Conservation (phyloP, 345 rosid genomes). For the Linum tenue region DNA sequence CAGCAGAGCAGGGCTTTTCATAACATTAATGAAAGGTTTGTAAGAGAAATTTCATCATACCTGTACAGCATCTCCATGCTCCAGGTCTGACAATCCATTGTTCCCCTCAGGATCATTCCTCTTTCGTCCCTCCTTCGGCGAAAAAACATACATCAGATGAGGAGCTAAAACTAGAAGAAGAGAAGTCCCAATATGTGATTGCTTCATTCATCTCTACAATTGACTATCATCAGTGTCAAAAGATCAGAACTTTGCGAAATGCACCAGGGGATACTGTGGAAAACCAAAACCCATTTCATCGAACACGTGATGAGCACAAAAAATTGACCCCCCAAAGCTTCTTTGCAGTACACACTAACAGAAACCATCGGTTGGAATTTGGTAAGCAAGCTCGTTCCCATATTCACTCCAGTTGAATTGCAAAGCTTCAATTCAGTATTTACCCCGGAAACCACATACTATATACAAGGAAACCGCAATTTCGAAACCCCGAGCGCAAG, state of each 20-base stretch:
- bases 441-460: not conserved
- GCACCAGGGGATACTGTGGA: not conserved
- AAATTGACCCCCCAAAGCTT: not conserved
- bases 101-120: not conserved
- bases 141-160: not conserved
- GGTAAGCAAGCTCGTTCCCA: too few species aligned
- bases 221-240: too few species aligned
- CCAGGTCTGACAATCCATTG: conserved; percentile 32
- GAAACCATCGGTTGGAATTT: not conserved
- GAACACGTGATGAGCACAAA: not conserved
- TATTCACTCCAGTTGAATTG: not conserved
- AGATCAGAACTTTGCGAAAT: not conserved
- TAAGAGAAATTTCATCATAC: conserved; percentile 21
- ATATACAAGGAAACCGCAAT: not conserved
- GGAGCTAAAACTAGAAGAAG: not conserved
- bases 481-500: not conserved
- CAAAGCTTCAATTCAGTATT: not conserved
- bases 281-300: not conserved
- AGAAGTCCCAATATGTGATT: not conserved
- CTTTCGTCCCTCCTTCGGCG: not conserved
- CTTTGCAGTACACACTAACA: not conserved
- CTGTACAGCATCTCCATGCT: conserved; percentile 53
- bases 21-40: not conserved
- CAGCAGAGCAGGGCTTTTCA: not conserved
- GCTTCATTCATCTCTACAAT: not conserved